These are phyloP conservation scores for Talaromyces ruber DNA, from an alignment of 495 filamentous ascomycete genomes.

Conservation along the genomic window DNA sequence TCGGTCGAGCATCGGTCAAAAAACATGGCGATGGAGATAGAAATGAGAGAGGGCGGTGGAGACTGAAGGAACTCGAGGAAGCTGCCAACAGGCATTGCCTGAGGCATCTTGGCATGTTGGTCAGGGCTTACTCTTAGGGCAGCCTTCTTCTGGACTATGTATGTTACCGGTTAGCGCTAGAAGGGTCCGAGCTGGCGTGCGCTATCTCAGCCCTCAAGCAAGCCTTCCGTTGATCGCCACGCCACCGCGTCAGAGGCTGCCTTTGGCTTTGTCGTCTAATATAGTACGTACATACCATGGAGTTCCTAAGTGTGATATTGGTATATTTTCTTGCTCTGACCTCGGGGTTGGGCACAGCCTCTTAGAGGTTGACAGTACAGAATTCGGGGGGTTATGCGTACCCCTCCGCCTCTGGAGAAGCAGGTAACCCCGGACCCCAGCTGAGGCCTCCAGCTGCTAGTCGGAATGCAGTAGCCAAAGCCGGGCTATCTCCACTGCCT, in stretches of 20 bases:
- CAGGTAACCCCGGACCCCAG: neutral
- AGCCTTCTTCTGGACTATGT: neutral
- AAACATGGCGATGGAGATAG: neutral
- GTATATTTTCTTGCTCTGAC: neutral
- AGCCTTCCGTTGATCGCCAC: slow-evolving; percentile 2
- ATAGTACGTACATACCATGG: too few species aligned
- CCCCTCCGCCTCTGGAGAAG: neutral
- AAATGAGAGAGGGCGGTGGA: neutral
- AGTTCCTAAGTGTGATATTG: neutral
- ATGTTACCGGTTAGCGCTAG: neutral
- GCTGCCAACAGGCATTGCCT: neutral
- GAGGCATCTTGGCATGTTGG: neutral
- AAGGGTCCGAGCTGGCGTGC: neutral
- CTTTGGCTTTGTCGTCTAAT: neutral
- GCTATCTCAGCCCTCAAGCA: neutral
- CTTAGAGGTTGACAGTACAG: neutral
- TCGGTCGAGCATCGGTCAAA: neutral
- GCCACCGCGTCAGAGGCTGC: slow-evolving; percentile 3
- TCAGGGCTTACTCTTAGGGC: neutral
- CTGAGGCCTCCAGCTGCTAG: neutral
- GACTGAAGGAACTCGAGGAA: neutral
- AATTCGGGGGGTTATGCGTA: neutral
- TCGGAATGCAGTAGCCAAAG: neutral
- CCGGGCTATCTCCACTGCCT: neutral
- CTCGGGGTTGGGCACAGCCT: neutral